Conservation (phyloP, 495 filamentous ascomycete species). For the Amniculicola lignicola region DNA sequence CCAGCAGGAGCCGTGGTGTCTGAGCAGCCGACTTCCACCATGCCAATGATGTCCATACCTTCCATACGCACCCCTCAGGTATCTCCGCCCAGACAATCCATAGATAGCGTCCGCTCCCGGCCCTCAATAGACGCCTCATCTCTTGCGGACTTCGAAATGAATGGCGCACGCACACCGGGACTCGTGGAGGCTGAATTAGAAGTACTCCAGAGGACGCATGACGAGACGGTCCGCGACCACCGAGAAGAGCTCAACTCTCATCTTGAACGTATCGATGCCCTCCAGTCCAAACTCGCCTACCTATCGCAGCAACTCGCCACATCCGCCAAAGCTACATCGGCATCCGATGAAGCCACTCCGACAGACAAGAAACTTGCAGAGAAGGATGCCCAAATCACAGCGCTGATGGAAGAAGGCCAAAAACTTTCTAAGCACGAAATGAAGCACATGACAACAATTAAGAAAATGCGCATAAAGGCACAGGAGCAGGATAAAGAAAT, state of each 20-base stretch:
- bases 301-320: slow-evolving; percentile 50
- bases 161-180: slow-evolving; percentile 11
- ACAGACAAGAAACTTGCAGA: slow-evolving; percentile 75
- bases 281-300: slow-evolving; percentile 86
- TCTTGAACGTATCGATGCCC: slow-evolving; percentile 85
- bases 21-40: slow-evolving; percentile 18
- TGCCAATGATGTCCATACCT: slow-evolving; percentile 30
- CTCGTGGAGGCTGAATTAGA: slow-evolving; percentile 39
- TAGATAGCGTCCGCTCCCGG: slow-evolving; percentile 26
- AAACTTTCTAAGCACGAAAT: slow-evolving; percentile 82
- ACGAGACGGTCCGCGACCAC: slow-evolving; percentile 59
- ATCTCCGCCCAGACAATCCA: slow-evolving; percentile 31
- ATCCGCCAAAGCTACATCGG: slow-evolving; percentile 65
- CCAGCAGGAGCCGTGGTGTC: slow-evolving; percentile 7
- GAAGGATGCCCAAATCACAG: slow-evolving; percentile 84
- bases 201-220: slow-evolving; percentile 55
- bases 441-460: slow-evolving; percentile 75
- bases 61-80: slow-evolving; percentile 33
- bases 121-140: slow-evolving; percentile 36
- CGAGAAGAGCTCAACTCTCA: slow-evolving; percentile 79
- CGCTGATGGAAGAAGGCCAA: slow-evolving; percentile 89
- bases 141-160: slow-evolving; percentile 43
- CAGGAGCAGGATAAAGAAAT: slow-evolving; percentile 63
- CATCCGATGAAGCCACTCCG: slow-evolving; percentile 61
- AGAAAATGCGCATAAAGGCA: slow-evolving; percentile 67